Conservation (phyloP, 805 yeast genomes). For the Kodamaea fukazawae region DNA sequence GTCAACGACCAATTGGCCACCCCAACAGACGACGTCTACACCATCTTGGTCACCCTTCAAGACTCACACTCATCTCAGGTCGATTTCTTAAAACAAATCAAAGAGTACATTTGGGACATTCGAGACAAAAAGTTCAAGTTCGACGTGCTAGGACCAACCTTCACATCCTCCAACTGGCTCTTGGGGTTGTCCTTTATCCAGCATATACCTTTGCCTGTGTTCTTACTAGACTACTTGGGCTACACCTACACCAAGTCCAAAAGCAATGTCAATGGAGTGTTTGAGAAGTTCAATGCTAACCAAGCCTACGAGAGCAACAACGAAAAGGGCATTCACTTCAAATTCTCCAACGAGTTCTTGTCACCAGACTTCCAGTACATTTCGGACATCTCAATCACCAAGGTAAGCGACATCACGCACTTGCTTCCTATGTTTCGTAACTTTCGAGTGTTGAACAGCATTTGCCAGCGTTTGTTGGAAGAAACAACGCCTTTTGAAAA, state of each 20-base stretch:
- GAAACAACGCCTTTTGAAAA: constrained; percentile 7
- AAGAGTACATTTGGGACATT: constrained; percentile 22
- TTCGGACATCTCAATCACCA: constrained; percentile 20
- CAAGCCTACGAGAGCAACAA: constrained; percentile 6
- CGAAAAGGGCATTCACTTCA: constrained; percentile 2
- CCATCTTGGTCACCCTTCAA: constrained; percentile 22
- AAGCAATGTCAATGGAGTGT: constrained; percentile 3
- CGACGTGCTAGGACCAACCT: constrained; percentile 12
- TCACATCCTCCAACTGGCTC: constrained; percentile 21
- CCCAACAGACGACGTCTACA: constrained; percentile 18
- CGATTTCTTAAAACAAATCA: constrained; percentile 22
- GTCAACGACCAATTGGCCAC: constrained; percentile 22
- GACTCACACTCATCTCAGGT: constrained; percentile 7
- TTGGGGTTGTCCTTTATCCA: constrained; percentile 25
- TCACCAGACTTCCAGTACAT: constrained; percentile 23
- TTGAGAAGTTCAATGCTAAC: constrained; percentile 11
- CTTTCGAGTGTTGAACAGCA: constrained; percentile 26
- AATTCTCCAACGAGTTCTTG: constrained; percentile 6
- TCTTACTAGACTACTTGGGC: constrained; percentile 32
- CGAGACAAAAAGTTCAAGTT: constrained; percentile 18
- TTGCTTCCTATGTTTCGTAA: constrained; percentile 32
- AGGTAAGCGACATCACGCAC: constrained; percentile 22
- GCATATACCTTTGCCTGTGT: constrained; percentile 26
- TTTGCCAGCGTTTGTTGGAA: constrained; percentile 9
- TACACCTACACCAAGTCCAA: constrained; percentile 9